Evolutionary conservation across 768 basidiomycete genomes (phyloP), one percentile per base, ranked within the genome.

Genomic region (Collybiopsis luxurians): DNA sequence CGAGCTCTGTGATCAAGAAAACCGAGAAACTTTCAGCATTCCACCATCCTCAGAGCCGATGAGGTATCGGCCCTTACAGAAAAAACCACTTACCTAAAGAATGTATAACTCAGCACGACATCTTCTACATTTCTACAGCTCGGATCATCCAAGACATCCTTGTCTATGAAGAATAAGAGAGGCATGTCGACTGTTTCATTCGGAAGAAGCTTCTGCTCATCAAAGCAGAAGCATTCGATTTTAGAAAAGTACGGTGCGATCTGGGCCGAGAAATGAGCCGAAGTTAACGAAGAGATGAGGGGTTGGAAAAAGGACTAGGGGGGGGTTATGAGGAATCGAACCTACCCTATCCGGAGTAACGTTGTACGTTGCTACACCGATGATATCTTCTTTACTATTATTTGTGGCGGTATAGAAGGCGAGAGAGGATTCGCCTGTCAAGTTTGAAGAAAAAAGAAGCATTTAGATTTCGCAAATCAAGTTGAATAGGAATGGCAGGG

Each of bases 171-270:
- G 76, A 99, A 99, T 55, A 99, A 82, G 19, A 99, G 80, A 2
- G 97, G 97, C 83, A 99, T 92, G 71, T 99, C 97, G 31, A 99
- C 90, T 72, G 98, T 95, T 74, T 99, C 97, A 27, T 89, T 88
- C 0, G 95, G 95, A 24, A 97, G 77, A 10, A 99, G 83, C 64
- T 87, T 90, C 72, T 99, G 97, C 69, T 99, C 97, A 70, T 99
- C 97, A 63, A 99, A 99, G 72, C 97, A 99, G 77, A 99, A 99
- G 63, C 97, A 99, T 71, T 99, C 97, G 12, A 99, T 94, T 75
- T 99, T 99, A 50, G 95, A 94, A 67, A 99, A 99, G 71, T 98
- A 98, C 0, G 96, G 95, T 9, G 97, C 97, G 62, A 98, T 82
- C 96, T 98, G 66, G 19, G 34, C 26, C 13, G 31, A n/a, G n/a